Evolutionary conservation across 495 filamentous ascomycete genomes (phyloP), one percentile per base, ranked within the genome.

Genomic region (Lophiotrema nucula): DNA sequence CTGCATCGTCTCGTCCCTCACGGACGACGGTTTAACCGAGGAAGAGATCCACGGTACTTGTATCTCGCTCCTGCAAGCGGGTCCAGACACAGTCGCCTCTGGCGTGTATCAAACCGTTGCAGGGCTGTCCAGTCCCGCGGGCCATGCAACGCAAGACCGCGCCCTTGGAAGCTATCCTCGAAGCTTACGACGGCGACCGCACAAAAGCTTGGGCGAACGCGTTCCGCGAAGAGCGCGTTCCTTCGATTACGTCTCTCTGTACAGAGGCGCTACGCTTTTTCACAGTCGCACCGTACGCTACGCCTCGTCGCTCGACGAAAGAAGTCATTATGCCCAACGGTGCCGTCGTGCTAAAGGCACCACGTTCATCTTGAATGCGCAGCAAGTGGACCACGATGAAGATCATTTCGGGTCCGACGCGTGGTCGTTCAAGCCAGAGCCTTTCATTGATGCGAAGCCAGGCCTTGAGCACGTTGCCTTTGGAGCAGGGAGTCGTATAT

Each of bases 301-400:
- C 41, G 6, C 41, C 41, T 44, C 41, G 41, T 10, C 41, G 41
- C 10, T n/a, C 41, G 8, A 22, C 19, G 41, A 44, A 19, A 8
- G 41, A 44, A 10, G 19, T 44, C 41, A 8, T 6, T n/a, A n/a
- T n/a, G 13, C 13, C 13, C 10, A 22, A 44, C 19, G 31, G 31
- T 8, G 19, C 19, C 10, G 8, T 44, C 18, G 13, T 44, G 13
- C 41, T 18, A 44, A 44, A 19, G 41, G 41, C 10, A 44, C 19
- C 8, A 44, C 41, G 10, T n/a, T 44, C 13, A 44, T 44, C 41
- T 10, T 44, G 41, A 44, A 44, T 44, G 41, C 41, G 41, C 41
- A 44, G 18, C 8, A 44, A 22, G 41, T 44, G 10, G 19, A 44
- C 41, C 41, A 44, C 19, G 41, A 44, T 44, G 13, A 8, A n/a